Percentiles rank a stretch among this genome's conserved stretches.
Conservation (phyloP, 2,329 filamentous ascomycete species). For the Fusarium bulbicola region DNA sequence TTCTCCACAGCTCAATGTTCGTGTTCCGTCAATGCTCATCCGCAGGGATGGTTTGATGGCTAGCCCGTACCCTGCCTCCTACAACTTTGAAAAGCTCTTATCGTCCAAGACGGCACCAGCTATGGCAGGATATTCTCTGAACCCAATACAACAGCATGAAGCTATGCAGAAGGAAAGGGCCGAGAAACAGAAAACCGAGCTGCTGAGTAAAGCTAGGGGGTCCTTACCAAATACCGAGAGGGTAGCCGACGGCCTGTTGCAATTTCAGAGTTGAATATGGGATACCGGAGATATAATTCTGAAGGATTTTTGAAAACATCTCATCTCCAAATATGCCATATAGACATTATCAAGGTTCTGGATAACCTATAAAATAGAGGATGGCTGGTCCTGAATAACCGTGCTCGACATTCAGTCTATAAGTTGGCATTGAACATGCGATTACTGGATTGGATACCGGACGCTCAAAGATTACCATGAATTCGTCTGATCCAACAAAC, state of each 20-base stretch:
- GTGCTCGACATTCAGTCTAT: neutral
- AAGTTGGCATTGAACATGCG: neutral
- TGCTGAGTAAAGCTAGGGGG: constrained; percentile 53
- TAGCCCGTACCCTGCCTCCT: constrained; percentile 52
- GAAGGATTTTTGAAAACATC: neutral
- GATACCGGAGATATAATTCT: neutral
- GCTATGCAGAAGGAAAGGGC: constrained; percentile 57
- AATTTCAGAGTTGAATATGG: constrained; percentile 20
- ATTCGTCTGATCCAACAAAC: neutral
- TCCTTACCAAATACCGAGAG: constrained; percentile 49
- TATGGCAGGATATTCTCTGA: constrained; percentile 49
- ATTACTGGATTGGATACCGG: constrained; percentile 9
- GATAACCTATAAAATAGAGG: neutral
- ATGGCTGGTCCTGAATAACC: neutral
- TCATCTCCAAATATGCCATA: neutral
- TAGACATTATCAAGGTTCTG: neutral
- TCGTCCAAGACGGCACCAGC: constrained; percentile 50
- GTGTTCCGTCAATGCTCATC: constrained; percentile 71
- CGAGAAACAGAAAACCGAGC: constrained; percentile 54
- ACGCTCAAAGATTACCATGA: constrained; percentile 16
- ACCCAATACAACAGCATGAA: constrained; percentile 59
- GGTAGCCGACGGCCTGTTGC: constrained; percentile 52
- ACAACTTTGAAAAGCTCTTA: constrained; percentile 58
- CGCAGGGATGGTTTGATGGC: constrained; percentile 61
- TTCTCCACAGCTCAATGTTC: constrained; percentile 60